phyloP scores from a whole-genome alignment of 2,329 filamentous ascomycete genomes.

The Trichophyton benhamiae region DNA sequence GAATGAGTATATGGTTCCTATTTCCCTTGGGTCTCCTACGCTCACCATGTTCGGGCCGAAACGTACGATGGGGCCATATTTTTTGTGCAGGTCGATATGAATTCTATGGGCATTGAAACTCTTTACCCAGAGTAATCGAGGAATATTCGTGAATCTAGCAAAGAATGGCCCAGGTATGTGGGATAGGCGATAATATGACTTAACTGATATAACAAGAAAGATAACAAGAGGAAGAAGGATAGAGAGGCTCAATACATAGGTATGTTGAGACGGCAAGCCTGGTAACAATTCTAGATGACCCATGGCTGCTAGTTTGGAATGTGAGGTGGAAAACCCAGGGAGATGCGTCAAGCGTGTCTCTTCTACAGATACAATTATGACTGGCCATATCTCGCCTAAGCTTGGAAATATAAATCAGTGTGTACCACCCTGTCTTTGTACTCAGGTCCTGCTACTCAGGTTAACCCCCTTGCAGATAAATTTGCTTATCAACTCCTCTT shows the following conservation, averaged over 20 bases:
- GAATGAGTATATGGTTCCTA: constrained; percentile 65
- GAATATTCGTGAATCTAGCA: constrained; percentile 2
- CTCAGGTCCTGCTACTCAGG: constrained; percentile 3
- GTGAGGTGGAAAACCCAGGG: neutral
- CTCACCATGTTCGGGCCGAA: constrained; percentile 63
- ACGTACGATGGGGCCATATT: constrained; percentile 62
- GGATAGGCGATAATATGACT: neutral
- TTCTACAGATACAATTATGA: neutral
- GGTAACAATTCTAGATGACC: neutral
- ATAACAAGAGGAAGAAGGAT: neutral
- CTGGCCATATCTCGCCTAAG: neutral
- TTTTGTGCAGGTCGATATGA: constrained; percentile 43
- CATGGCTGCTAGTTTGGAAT: neutral
- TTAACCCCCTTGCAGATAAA: constrained; percentile 2
- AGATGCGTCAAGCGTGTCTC: neutral
- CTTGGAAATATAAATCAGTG: constrained; percentile 1
- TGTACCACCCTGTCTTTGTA: neutral
- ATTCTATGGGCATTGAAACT: neutral
- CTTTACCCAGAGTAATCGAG: neutral
- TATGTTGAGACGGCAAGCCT: neutral
- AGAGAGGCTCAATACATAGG: neutral
- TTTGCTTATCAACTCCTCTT: neutral
- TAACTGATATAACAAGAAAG: neutral
- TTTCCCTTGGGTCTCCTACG: constrained; percentile 58
- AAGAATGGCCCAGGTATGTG: neutral